Percentiles rank a stretch among this genome's conserved stretches.
Evolutionary conservation across 345 rosid species (phyloP).

Genomic region (Eucalyptus sp.): DNA sequence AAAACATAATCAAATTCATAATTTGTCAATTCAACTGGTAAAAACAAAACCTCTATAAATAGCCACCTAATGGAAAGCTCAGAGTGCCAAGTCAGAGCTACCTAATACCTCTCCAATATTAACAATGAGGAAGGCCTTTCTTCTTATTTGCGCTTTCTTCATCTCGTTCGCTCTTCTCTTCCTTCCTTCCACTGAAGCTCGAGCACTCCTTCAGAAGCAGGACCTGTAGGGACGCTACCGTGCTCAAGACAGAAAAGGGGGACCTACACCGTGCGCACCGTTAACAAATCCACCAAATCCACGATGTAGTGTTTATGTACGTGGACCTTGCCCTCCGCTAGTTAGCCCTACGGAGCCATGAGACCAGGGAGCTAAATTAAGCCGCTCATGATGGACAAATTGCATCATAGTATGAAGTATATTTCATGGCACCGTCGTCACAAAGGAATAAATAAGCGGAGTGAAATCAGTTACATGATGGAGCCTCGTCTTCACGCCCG

Average conservation of each 20-base stretch:
- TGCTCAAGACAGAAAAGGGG: accelerated
- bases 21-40: background rate
- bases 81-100: background rate
- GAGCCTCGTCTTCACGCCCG: too few relatives aligned
- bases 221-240: background rate
- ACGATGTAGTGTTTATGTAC: accelerated
- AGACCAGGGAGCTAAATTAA: background rate
- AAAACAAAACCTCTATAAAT: background rate
- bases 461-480: background rate
- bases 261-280: background rate
- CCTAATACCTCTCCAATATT: background rate
- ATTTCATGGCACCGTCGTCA: background rate
- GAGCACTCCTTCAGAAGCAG: background rate
- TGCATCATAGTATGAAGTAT: background rate
- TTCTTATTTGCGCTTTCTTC: background rate
- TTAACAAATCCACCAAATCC: background rate
- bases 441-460: background rate
- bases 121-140: background rate
- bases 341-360: background rate
- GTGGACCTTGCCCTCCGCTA: background rate
- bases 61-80: background rate
- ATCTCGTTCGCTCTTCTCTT: background rate
- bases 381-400: background rate
- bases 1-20: background rate
- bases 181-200: background rate